Conservation (phyloP, 768 basidiomycete genomes). For the Infundibulicybe gibba region DNA sequence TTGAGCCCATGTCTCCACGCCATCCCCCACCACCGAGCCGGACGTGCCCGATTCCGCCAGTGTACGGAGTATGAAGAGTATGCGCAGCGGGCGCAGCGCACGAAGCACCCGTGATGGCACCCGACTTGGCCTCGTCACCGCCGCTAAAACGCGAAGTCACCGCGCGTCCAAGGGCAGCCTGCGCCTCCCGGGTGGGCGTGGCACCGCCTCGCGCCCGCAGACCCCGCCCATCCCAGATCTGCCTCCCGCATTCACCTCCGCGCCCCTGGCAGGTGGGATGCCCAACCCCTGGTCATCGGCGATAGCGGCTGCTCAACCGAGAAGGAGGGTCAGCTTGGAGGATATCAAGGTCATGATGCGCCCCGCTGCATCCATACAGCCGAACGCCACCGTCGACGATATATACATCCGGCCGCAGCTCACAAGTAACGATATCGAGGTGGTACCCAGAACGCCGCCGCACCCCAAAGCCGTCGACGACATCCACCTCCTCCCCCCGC, state of each 20-base stretch:
- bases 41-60: background rate
- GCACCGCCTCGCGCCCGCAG: slow-evolving; percentile 29
- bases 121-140: slow-evolving; percentile 43
- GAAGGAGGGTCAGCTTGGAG: slow-evolving; percentile 20
- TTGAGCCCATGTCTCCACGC: slow-evolving; percentile 10
- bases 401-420: slow-evolving; percentile 21
- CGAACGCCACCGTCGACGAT: slow-evolving; percentile 22
- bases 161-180: slow-evolving; percentile 66
- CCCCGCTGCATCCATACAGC: slow-evolving; percentile 1
- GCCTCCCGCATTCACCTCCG: background rate
- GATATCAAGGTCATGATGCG: slow-evolving; percentile 15
- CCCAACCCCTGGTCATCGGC: background rate
- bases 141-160: slow-evolving; percentile 63
- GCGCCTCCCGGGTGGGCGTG: slow-evolving; percentile 45
- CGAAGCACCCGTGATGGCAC: slow-evolving; percentile 23
- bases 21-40: slow-evolving; percentile 6
- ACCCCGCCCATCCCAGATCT: slow-evolving; percentile 1
- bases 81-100: slow-evolving; percentile 30
- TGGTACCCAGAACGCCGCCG: slow-evolving; percentile 26
- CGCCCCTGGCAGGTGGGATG: slow-evolving; percentile 5
- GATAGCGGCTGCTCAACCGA: slow-evolving; percentile 3
- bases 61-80: slow-evolving; percentile 13
- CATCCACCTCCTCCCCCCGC: background rate
- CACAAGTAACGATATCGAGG: slow-evolving; percentile 22
- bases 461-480: slow-evolving; percentile 4